These are phyloP conservation scores for Tolypocladium nubicola DNA, from an alignment of 2,329 filamentous ascomycete species.

Conservation along the genomic window DNA sequence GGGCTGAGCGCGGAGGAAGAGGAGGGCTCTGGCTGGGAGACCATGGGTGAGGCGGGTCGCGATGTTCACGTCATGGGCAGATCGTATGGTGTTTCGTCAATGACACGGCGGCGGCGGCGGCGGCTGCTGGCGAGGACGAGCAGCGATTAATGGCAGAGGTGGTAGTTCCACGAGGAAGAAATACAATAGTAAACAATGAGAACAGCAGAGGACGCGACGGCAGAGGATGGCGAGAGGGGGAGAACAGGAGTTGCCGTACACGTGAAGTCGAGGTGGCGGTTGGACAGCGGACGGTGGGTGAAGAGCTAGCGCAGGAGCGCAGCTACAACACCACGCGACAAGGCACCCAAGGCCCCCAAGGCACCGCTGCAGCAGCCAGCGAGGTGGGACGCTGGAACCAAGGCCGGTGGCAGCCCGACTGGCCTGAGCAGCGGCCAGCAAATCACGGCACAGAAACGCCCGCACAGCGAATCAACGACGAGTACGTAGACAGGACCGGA, in stretches of 20 bases:
- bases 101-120: background rate
- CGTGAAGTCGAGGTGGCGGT: background rate
- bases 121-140: background rate
- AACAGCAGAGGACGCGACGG: background rate
- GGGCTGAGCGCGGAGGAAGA: slow-evolving; percentile 3
- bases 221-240: background rate
- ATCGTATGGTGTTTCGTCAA: background rate
- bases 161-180: background rate
- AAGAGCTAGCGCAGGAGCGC: background rate
- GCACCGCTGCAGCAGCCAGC: background rate
- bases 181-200: background rate
- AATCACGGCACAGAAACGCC: background rate
- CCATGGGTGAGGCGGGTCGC: slow-evolving; percentile 33
- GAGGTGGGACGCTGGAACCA: background rate
- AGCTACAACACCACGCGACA: background rate
- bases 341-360: background rate
- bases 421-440: background rate
- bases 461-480: background rate
- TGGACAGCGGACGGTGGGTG: background rate
- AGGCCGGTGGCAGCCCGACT: background rate
- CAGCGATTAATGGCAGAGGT: background rate
- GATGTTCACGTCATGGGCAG: slow-evolving; percentile 4
- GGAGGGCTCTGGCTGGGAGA: slow-evolving; percentile 47
- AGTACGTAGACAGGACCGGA: no score
- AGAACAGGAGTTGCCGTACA: background rate